Base-by-base conservation (phyloP, 345 rosid species). In the Boechera stricta region DNA sequence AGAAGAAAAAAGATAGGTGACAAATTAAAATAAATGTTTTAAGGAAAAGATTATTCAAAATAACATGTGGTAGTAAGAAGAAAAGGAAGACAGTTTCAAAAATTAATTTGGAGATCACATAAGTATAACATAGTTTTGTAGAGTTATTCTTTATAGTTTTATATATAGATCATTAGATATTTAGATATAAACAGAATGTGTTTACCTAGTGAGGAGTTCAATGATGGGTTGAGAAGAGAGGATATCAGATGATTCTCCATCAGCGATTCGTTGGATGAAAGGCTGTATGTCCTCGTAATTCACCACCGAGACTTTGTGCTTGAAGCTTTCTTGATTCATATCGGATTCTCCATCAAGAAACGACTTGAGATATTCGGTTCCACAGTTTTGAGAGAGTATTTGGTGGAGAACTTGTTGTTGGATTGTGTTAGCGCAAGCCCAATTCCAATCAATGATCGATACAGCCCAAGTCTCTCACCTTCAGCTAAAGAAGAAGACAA, bases 161-260 rank as follows among this genome's bases (percentile, higher is more conserved):
- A 21, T 21, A 8, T 51, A 42, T 13, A 24, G 15, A 53, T 53
- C 44, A 39, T 10, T 3, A 39, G 10, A 39, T 39, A 39, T 39
- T 39, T 39, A 9, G n/a, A 31, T 2, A 56, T 31, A 57, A 7
- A 57, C 7, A 33, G 2, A 39, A 16, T 39, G 48, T 39, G 16
- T 10, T 13, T 77, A 86, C 93, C 96, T 89, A 12, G 93, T 90
- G 77, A 89, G 90, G 47, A 90, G 81, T 79, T 90, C 93, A 5
- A 86, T 85, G 71, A 90, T 89, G 15, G 90, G 89, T 15, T 87
- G 77, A 29, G 87, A 64, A 32, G 91, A 85, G 78, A 90, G 84
- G 58, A 90, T 84, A 13, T 80, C 44, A 2, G 93, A 86, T 2
- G 83, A 74, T 60, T 82, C 86, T 35, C 96, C 94, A 57, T 79